Evolutionary conservation across 148 eudicot species (phyloP).

Genomic region (Diospyros lotus): DNA sequence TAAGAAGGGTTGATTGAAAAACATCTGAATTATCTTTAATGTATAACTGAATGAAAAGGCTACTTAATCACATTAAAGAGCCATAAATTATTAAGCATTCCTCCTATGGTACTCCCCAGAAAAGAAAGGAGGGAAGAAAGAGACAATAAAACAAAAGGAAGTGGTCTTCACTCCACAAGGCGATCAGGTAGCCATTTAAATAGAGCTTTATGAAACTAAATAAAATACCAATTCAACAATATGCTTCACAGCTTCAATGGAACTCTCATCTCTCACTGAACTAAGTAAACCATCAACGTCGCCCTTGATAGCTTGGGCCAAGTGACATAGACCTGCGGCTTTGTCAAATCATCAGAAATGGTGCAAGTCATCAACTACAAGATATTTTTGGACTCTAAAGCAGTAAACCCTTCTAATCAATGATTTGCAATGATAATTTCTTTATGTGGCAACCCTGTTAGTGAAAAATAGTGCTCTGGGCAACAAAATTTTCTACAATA

Average conservation of each 20-base stretch:
- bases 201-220: background rate
- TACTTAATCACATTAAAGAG: background rate
- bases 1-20: constrained; percentile 16
- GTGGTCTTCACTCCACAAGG: background rate
- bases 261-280: constrained; percentile 44
- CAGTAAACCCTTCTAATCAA: background rate
- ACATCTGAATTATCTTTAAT: background rate
- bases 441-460: background rate
- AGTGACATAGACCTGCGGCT: constrained; percentile 44
- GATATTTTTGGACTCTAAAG: background rate
- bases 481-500: background rate
- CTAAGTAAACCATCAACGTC: constrained; percentile 39
- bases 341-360: constrained; percentile 20
- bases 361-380: background rate
- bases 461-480: background rate
- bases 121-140: background rate
- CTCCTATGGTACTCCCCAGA: background rate
- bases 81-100: background rate
- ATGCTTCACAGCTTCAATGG: constrained; percentile 65
- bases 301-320: constrained; percentile 56
- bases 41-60: background rate
- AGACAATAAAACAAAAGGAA: background rate
- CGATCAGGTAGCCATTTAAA: no score
- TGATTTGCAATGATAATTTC: background rate
- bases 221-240: constrained; percentile 72